phyloP scores from a whole-genome alignment of 306 rosid genomes.

The Cajanus cajan region DNA sequence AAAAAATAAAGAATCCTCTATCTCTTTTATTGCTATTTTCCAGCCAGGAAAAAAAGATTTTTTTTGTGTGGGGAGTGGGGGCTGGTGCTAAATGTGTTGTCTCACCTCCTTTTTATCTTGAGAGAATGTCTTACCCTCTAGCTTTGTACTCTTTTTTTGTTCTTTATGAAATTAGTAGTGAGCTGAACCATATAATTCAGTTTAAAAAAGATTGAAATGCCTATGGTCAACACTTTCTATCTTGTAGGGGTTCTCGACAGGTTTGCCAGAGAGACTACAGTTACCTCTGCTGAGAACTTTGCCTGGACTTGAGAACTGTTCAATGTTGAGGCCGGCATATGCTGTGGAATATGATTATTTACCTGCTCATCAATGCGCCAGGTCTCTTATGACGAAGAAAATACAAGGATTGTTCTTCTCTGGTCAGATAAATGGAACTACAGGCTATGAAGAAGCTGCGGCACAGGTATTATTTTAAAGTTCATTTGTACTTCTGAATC shows the following conservation, averaged over 20 bases:
- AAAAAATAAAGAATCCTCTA: not conserved
- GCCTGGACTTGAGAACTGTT: conserved; percentile 97
- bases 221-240: conserved; percentile 25
- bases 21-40: not conserved
- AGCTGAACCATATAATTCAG: conserved; percentile 1
- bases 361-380: conserved; percentile 89
- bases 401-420: conserved; percentile 92
- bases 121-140: not conserved
- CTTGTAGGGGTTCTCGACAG: conserved; percentile 89
- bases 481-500: conserved; percentile 18
- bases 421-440: conserved; percentile 98
- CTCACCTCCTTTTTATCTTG: not conserved
- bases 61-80: not conserved
- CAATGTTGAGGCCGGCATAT: conserved; percentile 98
- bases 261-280: conserved; percentile 92
- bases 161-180: not conserved
- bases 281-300: conserved; percentile 91
- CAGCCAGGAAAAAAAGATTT: not conserved
- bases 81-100: not conserved
- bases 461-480: conserved; percentile 67
- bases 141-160: not conserved
- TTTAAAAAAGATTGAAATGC: not conserved
- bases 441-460: conserved; percentile 99
- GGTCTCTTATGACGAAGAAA: conserved; percentile 96
- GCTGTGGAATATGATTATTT: conserved; percentile 96